Evolutionary conservation across 2,329 filamentous ascomycete genomes (phyloP).

Genomic region (Akanthomyces dipterigenus): DNA sequence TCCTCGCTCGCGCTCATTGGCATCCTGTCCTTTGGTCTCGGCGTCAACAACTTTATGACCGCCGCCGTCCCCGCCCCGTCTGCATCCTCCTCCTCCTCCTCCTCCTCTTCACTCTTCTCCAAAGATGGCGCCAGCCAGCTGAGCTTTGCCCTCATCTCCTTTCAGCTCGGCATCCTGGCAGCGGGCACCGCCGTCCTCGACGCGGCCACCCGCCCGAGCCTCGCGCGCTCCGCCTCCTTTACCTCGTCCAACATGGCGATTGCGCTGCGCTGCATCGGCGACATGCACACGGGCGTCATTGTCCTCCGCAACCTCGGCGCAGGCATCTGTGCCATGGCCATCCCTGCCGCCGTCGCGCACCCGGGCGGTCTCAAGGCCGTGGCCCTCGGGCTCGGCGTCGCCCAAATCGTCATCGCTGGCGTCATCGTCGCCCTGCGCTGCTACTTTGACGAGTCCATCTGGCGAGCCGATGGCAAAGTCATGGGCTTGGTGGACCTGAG

Average conservation of each 20-base stretch:
- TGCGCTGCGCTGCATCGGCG: constrained; percentile 38
- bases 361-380: constrained; percentile 30
- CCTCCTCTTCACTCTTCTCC: constrained; percentile 20
- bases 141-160: constrained; percentile 35
- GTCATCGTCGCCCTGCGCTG: constrained; percentile 32
- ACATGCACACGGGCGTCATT: constrained; percentile 40
- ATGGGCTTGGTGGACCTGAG: constrained; percentile 41
- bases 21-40: constrained; percentile 38
- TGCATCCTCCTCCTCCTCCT: constrained; percentile 15
- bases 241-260: constrained; percentile 40
- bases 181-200: constrained; percentile 35
- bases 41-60: constrained; percentile 26
- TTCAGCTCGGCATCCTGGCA: constrained; percentile 42
- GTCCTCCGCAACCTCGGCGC: constrained; percentile 34
- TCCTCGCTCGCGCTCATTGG: constrained; percentile 34
- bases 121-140: constrained; percentile 20
- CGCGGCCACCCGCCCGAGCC: constrained; percentile 33
- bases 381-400: constrained; percentile 34
- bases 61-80: constrained; percentile 25
- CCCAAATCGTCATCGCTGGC: constrained; percentile 33
- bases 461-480: constrained; percentile 37
- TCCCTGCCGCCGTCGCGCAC: constrained; percentile 31
- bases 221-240: constrained; percentile 42
- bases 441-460: constrained; percentile 34
- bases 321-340: constrained; percentile 36